These are phyloP conservation scores for Magnusiomyces suaveolens DNA, from an alignment of 1,139 yeast species.

Conservation along the genomic window DNA sequence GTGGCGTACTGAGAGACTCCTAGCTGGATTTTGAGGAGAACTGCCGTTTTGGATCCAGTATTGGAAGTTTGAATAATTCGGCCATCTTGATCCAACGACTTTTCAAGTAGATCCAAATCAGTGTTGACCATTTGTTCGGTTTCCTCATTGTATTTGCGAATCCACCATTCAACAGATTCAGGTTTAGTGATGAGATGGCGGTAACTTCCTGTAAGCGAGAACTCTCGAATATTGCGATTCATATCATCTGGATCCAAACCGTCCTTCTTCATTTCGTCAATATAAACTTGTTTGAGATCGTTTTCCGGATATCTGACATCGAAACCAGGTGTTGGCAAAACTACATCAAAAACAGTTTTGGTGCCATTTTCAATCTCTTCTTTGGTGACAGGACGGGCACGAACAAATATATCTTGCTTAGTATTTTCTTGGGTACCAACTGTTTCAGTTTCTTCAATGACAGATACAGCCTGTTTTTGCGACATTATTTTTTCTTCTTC, in stretches of 20 bases:
- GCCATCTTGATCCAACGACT: conserved; percentile 26
- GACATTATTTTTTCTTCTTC: conserved; percentile 10
- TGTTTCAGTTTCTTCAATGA: conserved; percentile 32
- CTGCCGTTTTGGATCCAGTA: conserved; percentile 45
- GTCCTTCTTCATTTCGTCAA: conserved; percentile 67
- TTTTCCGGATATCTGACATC: conserved; percentile 77
- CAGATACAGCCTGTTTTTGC: conserved; percentile 10
- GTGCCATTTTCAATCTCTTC: conserved; percentile 56
- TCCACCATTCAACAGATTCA: conserved; percentile 48
- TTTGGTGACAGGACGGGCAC: conserved; percentile 62
- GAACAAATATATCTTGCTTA: conserved; percentile 42
- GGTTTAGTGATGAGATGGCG: conserved; percentile 69
- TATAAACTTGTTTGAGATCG: conserved; percentile 54
- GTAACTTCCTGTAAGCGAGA: conserved; percentile 89
- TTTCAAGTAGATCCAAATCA: conserved; percentile 59
- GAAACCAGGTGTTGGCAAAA: conserved; percentile 90
- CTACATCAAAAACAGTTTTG: conserved; percentile 70
- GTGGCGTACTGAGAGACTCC: conserved; percentile 93
- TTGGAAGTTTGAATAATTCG: conserved; percentile 7
- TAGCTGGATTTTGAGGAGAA: conserved; percentile 64
- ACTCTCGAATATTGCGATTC: conserved; percentile 78
- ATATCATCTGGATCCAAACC: conserved; percentile 75
- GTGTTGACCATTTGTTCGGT: conserved; percentile 69
- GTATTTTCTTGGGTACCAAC: conserved; percentile 57
- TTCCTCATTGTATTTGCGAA: conserved; percentile 52